Percentiles rank a stretch among this genome's conserved stretches.
phyloP scores from a whole-genome alignment of 164 flowering plant species.

The Tetrastigma voinierianum region DNA sequence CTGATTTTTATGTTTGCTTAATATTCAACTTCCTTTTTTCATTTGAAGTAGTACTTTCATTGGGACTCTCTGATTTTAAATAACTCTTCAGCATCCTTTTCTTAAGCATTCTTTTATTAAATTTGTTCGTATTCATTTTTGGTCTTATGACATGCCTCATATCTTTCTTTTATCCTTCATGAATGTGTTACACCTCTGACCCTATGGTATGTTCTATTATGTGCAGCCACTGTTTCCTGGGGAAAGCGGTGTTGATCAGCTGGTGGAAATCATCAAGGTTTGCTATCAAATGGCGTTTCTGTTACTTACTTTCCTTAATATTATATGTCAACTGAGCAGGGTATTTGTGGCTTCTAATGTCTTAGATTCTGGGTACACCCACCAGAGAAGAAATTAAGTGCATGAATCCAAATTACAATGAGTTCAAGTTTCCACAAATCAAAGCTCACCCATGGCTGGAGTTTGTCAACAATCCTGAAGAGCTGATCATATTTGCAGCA shows the following conservation, averaged over 20 bases:
- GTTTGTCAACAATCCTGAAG: conserved; percentile 27
- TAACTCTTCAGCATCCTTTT: not conserved
- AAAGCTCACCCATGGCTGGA: conserved; percentile 31
- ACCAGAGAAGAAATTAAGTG: not conserved
- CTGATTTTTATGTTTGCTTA: no score
- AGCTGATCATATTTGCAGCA: conserved; percentile 8
- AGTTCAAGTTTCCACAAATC: no score
- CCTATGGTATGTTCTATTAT: not conserved
- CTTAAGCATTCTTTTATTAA: not conserved
- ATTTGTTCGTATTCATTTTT: not conserved
- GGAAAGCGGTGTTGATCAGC: conserved; percentile 66
- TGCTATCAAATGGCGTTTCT: conserved; percentile 6
- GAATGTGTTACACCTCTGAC: not conserved
- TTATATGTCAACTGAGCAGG: no score
- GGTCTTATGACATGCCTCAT: not conserved
- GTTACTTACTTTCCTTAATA: conserved; percentile 16
- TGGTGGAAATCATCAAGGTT: conserved; percentile 54
- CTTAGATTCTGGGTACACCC: conserved; percentile 15
- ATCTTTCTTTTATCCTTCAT: not conserved
- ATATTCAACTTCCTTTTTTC: not conserved
- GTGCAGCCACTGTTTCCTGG: conserved; percentile 63
- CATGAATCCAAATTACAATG: no score
- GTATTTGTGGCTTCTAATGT: not conserved
- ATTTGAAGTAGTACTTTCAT: not conserved
- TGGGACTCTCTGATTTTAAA: not conserved